Percentiles rank a stretch among this genome's conserved stretches.
These are phyloP conservation scores for Elsinoe australis DNA, from an alignment of 2,329 filamentous ascomycete species.

Conservation along the genomic window DNA sequence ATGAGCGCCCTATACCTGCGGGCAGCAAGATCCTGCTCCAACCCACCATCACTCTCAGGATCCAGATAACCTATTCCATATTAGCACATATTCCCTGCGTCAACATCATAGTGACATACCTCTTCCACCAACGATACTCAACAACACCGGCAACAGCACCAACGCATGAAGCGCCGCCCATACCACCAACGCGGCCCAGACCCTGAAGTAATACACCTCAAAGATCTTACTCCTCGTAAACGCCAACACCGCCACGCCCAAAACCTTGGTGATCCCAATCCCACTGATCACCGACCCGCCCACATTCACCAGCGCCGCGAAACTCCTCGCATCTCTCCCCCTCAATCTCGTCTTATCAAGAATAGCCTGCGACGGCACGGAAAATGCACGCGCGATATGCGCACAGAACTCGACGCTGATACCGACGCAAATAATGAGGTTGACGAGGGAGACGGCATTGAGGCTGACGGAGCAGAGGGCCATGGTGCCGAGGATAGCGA, in stretches of 20 bases:
- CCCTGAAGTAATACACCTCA: slow-evolving; percentile 97
- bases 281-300: slow-evolving; percentile 91
- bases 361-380: slow-evolving; percentile 76
- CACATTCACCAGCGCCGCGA: slow-evolving; percentile 90
- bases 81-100: too few relatives aligned
- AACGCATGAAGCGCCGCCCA: slow-evolving; percentile 85
- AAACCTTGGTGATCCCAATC: slow-evolving; percentile 89
- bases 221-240: slow-evolving; percentile 98
- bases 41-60: slow-evolving; percentile 74
- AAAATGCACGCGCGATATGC: slow-evolving; percentile 91
- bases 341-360: slow-evolving; percentile 75
- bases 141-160: slow-evolving; percentile 80
- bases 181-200: slow-evolving; percentile 86
- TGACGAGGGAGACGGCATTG: slow-evolving; percentile 92
- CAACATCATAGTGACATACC: slow-evolving; percentile 50
- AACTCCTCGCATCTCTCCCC: slow-evolving; percentile 75
- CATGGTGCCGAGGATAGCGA: slow-evolving; percentile 95
- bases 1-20: slow-evolving; percentile 69
- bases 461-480: slow-evolving; percentile 78
- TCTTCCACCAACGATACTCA: slow-evolving; percentile 77
- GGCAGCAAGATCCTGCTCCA: slow-evolving; percentile 80
- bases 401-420: slow-evolving; percentile 97
- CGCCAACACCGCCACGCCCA: slow-evolving; percentile 84
- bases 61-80: slow-evolving; percentile 85
- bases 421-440: slow-evolving; percentile 92